Percentiles rank a stretch among this genome's conserved stretches.
Conservation (phyloP, 192 early-diverging fungal genomes). For the Coemansia sp. region DNA sequence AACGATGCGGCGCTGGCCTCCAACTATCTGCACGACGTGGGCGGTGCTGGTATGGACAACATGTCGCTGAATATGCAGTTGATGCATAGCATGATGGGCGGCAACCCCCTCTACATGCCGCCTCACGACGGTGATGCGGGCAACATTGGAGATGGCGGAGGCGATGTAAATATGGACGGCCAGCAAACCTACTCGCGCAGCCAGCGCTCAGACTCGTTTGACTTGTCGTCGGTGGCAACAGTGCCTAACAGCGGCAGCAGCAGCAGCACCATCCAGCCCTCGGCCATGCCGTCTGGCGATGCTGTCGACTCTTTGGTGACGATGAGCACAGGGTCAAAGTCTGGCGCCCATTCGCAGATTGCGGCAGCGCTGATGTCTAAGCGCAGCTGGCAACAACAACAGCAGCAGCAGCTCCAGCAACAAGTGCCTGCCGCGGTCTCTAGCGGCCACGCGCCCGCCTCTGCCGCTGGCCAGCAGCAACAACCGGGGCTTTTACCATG, state of each 20-base stretch:
- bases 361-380: slow-evolving; percentile 34
- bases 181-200: slow-evolving; percentile 5
- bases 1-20: background rate
- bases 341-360: slow-evolving; percentile 42
- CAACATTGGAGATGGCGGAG: background rate
- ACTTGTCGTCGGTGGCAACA: slow-evolving; percentile 39
- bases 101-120: slow-evolving; percentile 18
- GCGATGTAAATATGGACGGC: slow-evolving; percentile 28
- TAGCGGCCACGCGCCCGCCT: background rate
- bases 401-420: slow-evolving; percentile 14
- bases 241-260: slow-evolving; percentile 9
- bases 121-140: background rate
- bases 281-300: background rate
- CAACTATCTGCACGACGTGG: background rate
- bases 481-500: slow-evolving; percentile 10
- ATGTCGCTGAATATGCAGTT: slow-evolving; percentile 37
- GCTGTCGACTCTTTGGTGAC: background rate
- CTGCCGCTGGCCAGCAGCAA: background rate
- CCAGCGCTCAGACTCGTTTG: slow-evolving; percentile 41
- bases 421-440: background rate
- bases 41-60: background rate
- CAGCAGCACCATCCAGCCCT: background rate
- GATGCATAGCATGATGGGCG: slow-evolving; percentile 38
- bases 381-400: slow-evolving; percentile 14
- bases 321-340: slow-evolving; percentile 4